phyloP scores from a whole-genome alignment of 2,329 filamentous ascomycete genomes.

The Epichloe festucae region DNA sequence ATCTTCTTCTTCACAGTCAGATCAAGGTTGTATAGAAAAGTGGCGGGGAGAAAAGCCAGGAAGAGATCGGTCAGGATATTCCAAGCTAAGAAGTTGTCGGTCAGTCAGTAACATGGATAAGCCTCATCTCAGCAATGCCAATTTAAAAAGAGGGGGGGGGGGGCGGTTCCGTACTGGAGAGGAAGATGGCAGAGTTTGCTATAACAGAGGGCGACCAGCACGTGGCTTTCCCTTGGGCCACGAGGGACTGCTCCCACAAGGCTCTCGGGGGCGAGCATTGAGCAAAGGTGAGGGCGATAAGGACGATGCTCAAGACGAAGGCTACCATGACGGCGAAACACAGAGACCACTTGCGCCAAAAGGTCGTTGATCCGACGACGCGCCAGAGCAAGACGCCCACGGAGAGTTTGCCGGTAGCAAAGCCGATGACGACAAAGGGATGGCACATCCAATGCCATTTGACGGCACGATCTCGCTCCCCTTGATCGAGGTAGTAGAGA shows the following conservation, averaged over 20 bases:
- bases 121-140: no score
- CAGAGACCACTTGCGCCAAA: constrained; percentile 4
- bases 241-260: background rate
- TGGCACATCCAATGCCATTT: constrained; percentile 4
- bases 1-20: constrained; percentile 1
- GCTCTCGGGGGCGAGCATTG: constrained; percentile 4
- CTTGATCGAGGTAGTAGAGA: background rate
- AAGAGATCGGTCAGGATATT: constrained; percentile 3
- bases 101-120: no score
- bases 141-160: no score
- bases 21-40: constrained; percentile 4
- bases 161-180: background rate
- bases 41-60: constrained; percentile 2
- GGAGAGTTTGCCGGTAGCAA: constrained; percentile 4
- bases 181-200: constrained; percentile 1
- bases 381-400: constrained; percentile 3
- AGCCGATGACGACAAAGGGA: constrained; percentile 4
- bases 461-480: background rate
- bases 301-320: background rate
- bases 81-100: background rate
- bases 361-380: constrained; percentile 2
- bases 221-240: background rate
- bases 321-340: background rate
- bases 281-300: constrained; percentile 1
- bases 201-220: background rate